phyloP scores from a whole-genome alignment of 2,329 filamentous ascomycete genomes.

The Neophaeococcomyces aloes region DNA sequence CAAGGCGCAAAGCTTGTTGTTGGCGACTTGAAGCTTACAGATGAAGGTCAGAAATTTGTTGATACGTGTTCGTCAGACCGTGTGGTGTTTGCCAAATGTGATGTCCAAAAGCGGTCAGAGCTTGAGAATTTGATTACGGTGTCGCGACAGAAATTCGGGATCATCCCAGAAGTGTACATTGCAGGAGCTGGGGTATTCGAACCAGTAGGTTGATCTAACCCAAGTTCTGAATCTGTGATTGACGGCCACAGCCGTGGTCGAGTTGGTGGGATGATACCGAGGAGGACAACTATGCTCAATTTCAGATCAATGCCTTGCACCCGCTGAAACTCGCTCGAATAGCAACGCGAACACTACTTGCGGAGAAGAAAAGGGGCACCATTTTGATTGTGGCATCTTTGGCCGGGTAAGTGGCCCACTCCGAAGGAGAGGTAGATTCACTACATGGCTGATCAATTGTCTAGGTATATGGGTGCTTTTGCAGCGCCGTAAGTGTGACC shows the following conservation, averaged over 20 bases:
- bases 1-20: conserved; percentile 25
- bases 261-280: conserved; percentile 32
- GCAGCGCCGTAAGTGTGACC: conserved; percentile 20
- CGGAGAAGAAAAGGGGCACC: conserved; percentile 28
- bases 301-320: conserved; percentile 30
- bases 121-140: conserved; percentile 23
- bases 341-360: conserved; percentile 35
- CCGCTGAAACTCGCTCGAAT: conserved; percentile 33
- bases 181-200: conserved; percentile 32
- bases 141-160: conserved; percentile 22
- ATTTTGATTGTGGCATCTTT: conserved; percentile 26
- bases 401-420: conserved; percentile 26
- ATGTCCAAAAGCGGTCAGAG: conserved; percentile 26
- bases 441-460: conserved; percentile 34
- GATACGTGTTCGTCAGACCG: conserved; percentile 6
- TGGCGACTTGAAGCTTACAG: conserved; percentile 26
- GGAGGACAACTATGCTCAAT: conserved; percentile 23
- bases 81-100: conserved; percentile 24
- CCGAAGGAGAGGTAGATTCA: too few relatives aligned
- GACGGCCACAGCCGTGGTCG: conserved; percentile 16
- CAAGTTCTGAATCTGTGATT: background rate
- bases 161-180: conserved; percentile 30
- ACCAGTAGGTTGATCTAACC: conserved; percentile 18
- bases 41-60: conserved; percentile 24
- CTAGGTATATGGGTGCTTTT: conserved; percentile 39